These are phyloP conservation scores for apple (Malus domestica) DNA, from an alignment of 306 rosid genomes.

Conservation along the genomic window DNA sequence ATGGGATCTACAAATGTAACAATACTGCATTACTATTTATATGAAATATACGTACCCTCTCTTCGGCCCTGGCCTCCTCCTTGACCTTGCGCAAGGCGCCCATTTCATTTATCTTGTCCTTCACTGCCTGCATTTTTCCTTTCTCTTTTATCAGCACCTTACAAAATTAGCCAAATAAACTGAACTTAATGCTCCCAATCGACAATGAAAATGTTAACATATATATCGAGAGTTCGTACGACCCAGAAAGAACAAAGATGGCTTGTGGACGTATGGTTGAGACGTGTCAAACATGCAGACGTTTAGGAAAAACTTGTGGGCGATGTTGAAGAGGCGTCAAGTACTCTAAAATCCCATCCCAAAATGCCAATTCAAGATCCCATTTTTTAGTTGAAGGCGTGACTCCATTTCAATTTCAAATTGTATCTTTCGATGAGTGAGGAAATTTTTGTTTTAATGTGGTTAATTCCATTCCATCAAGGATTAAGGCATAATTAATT, in stretches of 20 bases:
- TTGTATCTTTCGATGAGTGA: not conserved
- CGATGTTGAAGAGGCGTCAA: not conserved
- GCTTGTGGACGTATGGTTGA: not conserved
- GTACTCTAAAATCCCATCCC: not conserved
- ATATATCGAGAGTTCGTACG: not conserved
- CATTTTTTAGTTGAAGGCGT: not conserved
- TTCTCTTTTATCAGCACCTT: not conserved
- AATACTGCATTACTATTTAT: not conserved
- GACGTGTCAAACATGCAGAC: not conserved
- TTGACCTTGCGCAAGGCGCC: constrained; percentile 47
- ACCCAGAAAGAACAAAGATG: not conserved
- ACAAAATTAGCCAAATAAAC: not conserved
- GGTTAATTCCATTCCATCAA: not conserved
- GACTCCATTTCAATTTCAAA: not conserved
- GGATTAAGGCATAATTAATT: too few relatives aligned
- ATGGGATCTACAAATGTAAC: not conserved
- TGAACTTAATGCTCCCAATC: not conserved
- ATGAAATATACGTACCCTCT: constrained; percentile 31
- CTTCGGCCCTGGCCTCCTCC: constrained; percentile 65
- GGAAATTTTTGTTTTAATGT: not conserved
- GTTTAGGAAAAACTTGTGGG: not conserved
- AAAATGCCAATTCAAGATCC: not conserved
- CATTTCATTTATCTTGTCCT: constrained; percentile 51
- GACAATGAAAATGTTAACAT: not conserved
- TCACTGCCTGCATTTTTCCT: constrained; percentile 61